Percentiles rank a stretch among this genome's conserved stretches.
These are phyloP conservation scores for Tinospora cordifolia DNA, from an alignment of 164 flowering plant genomes.

Conservation along the genomic window DNA sequence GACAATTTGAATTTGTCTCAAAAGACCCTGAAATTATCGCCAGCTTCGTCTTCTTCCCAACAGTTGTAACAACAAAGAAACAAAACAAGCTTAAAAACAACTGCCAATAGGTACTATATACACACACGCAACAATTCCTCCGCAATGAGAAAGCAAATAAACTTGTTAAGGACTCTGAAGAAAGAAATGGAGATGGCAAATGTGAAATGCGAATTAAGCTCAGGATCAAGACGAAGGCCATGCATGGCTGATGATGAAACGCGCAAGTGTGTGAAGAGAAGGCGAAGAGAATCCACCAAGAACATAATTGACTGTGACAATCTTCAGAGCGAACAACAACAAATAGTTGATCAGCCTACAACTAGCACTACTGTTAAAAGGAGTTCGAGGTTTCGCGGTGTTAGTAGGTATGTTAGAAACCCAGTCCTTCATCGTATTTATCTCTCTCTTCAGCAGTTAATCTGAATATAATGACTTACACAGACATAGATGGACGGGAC, in stretches of 20 bases:
- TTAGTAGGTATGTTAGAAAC: conserved; percentile 38
- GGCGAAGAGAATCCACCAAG: conserved; percentile 27
- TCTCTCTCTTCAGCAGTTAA: neutral
- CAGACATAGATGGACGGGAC: conserved; percentile 68
- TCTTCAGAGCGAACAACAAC: conserved; percentile 12
- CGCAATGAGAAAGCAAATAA: neutral
- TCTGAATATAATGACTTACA: neutral
- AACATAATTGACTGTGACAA: neutral
- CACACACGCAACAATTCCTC: neutral
- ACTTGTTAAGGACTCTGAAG: neutral
- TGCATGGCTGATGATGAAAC: conserved; percentile 16
- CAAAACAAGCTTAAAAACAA: conserved; percentile 6
- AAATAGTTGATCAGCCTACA: conserved; percentile 26
- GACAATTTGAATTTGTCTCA: conserved; percentile 13
- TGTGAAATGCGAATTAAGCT: conserved; percentile 26
- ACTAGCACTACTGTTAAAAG: conserved; percentile 40
- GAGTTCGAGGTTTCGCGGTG: conserved; percentile 56
- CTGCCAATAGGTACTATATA: neutral
- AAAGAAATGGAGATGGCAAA: conserved; percentile 23
- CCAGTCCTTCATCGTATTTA: neutral
- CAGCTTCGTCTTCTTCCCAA: conserved; percentile 8
- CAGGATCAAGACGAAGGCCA: conserved; percentile 13
- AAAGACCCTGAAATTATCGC: conserved; percentile 17
- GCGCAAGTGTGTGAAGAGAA: conserved; percentile 31
- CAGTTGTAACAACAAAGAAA: conserved; percentile 9